Evolutionary conservation across 306 rosid genomes (phyloP), one percentile per base, ranked within the genome.

Genomic region (Argentina anserina): DNA sequence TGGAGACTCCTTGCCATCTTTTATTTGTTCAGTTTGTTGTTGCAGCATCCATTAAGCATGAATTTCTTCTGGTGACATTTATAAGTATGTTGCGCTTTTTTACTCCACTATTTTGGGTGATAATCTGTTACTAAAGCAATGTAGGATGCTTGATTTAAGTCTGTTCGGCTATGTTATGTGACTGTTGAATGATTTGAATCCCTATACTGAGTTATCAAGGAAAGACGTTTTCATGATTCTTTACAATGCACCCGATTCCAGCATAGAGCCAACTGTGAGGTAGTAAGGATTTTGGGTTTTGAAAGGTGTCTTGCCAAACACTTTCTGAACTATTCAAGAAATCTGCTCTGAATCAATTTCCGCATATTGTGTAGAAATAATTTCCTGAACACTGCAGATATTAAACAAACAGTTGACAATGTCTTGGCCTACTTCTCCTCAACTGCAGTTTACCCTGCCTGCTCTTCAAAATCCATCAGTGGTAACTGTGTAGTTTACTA

Each of bases 21-120:
- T 34, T n/a, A 10, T 18, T 26, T 37, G 17, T 46, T 37, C 3
- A 33, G 33, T 17, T 37, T 9, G 23, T 25, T 11, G n/a, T 65
- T 74, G 65, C 61, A 67, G 65, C 52, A 50, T 26, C 31, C 26
- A 26, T 17, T n/a, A 0, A 25, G 53, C 39, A 53, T 55, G 39
- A 23, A 71, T 65, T 56, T 50, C 6, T 29, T 69, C 50, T 26
- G 34, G 75, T 56, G 40, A 40, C 47, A 39, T 39, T 23, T 65
- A n/a, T 8, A 34, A 33, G 40, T 20, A 18, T n/a, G 31, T 7
- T 55, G 15, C 18, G 28, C 42, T 56, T 70, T 50, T 29, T 28
- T 36, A 36, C 1, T 40, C 0, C 2, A 5, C 9, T 9, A 36
- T 34, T 52, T 52, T 63, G 23, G 64, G 14, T 34, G 47, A 21